phyloP scores from a whole-genome alignment of 73 alveolate species.

The Halteria grandinella region DNA sequence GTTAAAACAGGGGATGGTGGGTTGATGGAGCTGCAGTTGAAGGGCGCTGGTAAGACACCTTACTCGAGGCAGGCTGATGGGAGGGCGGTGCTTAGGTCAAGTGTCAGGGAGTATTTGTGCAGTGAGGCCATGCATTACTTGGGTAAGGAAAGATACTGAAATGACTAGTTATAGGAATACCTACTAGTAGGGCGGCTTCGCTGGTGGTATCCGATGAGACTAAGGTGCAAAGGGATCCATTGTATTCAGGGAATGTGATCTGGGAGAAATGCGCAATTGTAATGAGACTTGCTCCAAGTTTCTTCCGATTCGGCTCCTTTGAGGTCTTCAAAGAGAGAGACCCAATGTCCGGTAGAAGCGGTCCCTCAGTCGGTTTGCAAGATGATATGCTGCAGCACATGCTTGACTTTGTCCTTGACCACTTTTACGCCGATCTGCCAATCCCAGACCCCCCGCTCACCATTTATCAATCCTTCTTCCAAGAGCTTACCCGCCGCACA shows the following conservation, averaged over 20 bases:
- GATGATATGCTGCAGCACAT: conserved; percentile 68
- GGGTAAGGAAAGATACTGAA: too few species aligned
- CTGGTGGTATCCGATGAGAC: conserved; percentile 70
- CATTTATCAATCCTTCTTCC: conserved; percentile 25
- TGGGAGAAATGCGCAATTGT: conserved; percentile 83
- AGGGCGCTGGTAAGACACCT: conserved; percentile 93
- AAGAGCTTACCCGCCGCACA: conserved; percentile 74
- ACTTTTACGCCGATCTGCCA: background rate
- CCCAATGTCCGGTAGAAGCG: conserved; percentile 44
- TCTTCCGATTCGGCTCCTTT: conserved; percentile 71
- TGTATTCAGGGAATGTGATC: conserved; percentile 65
- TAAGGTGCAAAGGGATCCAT: conserved; percentile 76
- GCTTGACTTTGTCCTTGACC: conserved; percentile 49
- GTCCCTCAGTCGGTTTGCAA: conserved; percentile 67
- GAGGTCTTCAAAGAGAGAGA: conserved; percentile 60
- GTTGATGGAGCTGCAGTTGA: conserved; percentile 75
- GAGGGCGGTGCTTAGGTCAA: conserved; percentile 87
- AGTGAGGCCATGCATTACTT: conserved; percentile 85
- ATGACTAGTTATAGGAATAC: too few species aligned
- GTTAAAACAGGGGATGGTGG: conserved; percentile 18
- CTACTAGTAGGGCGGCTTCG: conserved; percentile 84
- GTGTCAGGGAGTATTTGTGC: conserved; percentile 89
- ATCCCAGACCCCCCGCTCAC: too few species aligned
- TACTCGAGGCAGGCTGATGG: conserved; percentile 92
- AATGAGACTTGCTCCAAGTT: conserved; percentile 78